Percentiles rank a stretch among this genome's conserved stretches.
Conservation (phyloP, 192 early-diverging fungal genomes). For the Rhizoclosmatium globosum region DNA sequence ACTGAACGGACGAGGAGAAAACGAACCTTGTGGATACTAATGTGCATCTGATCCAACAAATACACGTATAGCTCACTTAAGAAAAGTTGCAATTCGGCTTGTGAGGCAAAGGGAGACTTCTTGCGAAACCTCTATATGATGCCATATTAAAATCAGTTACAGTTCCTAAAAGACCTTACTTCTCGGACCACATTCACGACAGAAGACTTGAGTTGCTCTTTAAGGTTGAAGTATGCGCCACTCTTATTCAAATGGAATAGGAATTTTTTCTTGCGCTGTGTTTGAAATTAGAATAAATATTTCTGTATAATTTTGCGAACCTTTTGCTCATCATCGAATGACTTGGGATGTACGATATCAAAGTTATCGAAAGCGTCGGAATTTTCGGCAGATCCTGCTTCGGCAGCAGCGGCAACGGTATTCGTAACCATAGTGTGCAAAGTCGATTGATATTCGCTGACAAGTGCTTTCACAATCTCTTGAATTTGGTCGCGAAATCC, state of each 20-base stretch:
- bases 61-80: conserved; percentile 69
- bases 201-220: conserved; percentile 64
- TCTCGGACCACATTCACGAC: conserved; percentile 66
- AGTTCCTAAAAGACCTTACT: conserved; percentile 34
- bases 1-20: conserved; percentile 1
- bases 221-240: conserved; percentile 66
- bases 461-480: conserved; percentile 56
- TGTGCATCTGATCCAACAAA: conserved; percentile 66
- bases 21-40: conserved; percentile 51
- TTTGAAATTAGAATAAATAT: not conserved
- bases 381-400: not conserved
- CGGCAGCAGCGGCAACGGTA: conserved; percentile 14
- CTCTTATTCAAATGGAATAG: conserved; percentile 67
- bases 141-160: not conserved
- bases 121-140: conserved; percentile 51
- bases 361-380: conserved; percentile 12
- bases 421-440: conserved; percentile 12
- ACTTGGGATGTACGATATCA: conserved; percentile 31
- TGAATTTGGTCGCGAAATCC: conserved; percentile 58
- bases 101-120: conserved; percentile 58
- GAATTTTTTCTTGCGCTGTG: conserved; percentile 60
- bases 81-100: conserved; percentile 63
- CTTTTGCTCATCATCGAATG: conserved; percentile 48
- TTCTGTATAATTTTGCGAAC: conserved; percentile 29
- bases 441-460: conserved; percentile 54